Conservation (phyloP, 2,329 filamentous ascomycete genomes). For the Dryadomyces quercus-mongolicae region DNA sequence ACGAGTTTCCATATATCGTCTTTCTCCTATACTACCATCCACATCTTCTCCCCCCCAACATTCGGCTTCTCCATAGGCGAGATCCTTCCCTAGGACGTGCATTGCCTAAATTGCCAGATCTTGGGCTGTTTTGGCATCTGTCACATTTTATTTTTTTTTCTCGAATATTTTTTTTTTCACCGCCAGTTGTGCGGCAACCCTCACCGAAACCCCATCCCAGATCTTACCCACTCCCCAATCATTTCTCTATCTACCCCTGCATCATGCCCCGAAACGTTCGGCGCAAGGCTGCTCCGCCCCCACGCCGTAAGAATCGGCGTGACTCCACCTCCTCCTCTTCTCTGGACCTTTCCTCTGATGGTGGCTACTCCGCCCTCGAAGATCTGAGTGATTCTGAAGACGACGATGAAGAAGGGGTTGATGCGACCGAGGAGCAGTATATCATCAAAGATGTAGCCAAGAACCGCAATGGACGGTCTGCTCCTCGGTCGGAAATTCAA, state of each 20-base stretch:
- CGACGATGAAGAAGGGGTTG: conserved; percentile 67
- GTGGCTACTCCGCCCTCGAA: conserved; percentile 64
- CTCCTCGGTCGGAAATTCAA: conserved; percentile 38
- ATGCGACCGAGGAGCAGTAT: conserved; percentile 65
- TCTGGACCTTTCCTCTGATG: conserved; percentile 51
- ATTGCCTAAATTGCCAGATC: not conserved
- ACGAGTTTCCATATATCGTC: not conserved
- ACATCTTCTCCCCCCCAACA: not conserved
- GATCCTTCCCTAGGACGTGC: not conserved
- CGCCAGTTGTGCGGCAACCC: conserved; percentile 21
- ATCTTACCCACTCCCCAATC: not conserved
- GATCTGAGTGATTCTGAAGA: conserved; percentile 67
- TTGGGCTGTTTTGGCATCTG: not conserved
- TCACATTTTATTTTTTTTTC: conserved; percentile 9
- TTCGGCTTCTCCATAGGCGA: not conserved
- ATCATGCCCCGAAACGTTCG: conserved; percentile 43
- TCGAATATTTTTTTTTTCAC: conserved; percentile 13
- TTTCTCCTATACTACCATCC: not conserved
- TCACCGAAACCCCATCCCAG: not conserved
- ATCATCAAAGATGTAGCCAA: conserved; percentile 41
- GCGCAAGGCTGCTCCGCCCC: conserved; percentile 28
- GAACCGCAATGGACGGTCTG: conserved; percentile 21
- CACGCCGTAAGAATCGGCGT: conserved; percentile 34
- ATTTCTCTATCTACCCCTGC: conserved; percentile 12
- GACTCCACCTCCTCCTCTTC: conserved; percentile 44